These are phyloP conservation scores for Kwoniella sp. DNA, from an alignment of 768 basidiomycete genomes.

Conservation along the genomic window DNA sequence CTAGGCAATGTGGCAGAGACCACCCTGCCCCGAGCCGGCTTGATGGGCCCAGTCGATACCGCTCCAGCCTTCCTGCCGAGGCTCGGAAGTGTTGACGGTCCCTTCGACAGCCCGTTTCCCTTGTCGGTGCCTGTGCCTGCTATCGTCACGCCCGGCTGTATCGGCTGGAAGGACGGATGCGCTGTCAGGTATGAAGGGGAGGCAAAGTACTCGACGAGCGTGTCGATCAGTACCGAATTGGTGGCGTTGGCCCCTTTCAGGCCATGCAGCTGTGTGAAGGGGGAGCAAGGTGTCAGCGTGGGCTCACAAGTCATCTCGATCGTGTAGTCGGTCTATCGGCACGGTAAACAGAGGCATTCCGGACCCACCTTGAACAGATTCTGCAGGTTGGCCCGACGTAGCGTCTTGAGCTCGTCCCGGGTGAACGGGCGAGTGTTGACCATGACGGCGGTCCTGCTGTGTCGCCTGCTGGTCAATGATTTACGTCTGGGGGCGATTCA, in stretches of 20 bases:
- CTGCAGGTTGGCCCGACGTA: constrained; percentile 36
- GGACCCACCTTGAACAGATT: constrained; percentile 38
- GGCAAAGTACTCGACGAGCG: constrained; percentile 23
- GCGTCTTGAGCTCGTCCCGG: constrained; percentile 27
- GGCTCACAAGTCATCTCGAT: background rate
- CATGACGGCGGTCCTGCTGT: too few species aligned
- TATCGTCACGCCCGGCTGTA: too few species aligned
- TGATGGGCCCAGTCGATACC: background rate
- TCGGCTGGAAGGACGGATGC: constrained; percentile 3
- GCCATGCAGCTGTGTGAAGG: constrained; percentile 40
- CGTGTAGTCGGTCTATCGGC: background rate
- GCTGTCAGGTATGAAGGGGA: constrained; percentile 20
- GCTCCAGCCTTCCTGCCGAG: background rate
- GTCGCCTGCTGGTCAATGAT: too few species aligned
- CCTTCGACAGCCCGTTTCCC: too few species aligned
- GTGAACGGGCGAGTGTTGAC: constrained; percentile 31
- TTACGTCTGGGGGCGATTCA: too few species aligned
- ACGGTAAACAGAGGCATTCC: background rate
- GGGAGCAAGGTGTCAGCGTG: background rate
- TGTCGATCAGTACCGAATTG: constrained; percentile 27
- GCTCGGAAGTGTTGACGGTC: background rate
- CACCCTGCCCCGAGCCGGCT: too few species aligned
- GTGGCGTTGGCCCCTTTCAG: constrained; percentile 41
- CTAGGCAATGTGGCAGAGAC: too few species aligned
- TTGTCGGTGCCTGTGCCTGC: background rate